Base-by-base conservation (phyloP, 2,329 filamentous ascomycete genomes). In the Aspergillus sp. region DNA sequence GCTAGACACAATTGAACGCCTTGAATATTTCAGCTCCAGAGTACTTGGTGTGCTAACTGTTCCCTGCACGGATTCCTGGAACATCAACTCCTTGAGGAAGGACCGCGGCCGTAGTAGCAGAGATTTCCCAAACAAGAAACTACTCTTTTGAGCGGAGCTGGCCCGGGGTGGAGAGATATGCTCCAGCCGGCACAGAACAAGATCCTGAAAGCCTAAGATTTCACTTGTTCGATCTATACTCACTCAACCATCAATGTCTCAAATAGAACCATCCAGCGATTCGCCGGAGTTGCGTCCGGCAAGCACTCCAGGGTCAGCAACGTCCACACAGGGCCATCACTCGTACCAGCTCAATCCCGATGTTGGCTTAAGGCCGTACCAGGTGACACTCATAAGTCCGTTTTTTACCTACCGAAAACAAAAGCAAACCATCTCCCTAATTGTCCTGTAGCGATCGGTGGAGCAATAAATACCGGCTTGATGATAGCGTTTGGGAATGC, bases 401-500 rank as follows among this genome's bases (percentile, higher is more conserved):
- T 63, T 27, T 45, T 14, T 27, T 31, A 31, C 9, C 40, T 44
- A 47, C 5, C 17, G 11, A 47, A 14, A 15, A 4, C n/a, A 50
- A 11, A 33, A 6, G 27, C 3, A 6, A 35, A 6, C 5, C 14
- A 17, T 15, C n/a, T 11, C 35, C n/a, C 48, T 59, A 27, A 47
- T 39, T 35, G 9, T 8, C 35, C 17, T n/a, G 14, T 12, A 72
- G 70, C 68, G 2, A 68, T 72, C 31, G 69, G 70, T 14, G 67
- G 66, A 5, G 68, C 70, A 0, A 70, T 72, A 52, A 68, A 69
- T 40, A 70, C 69, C 1, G 70, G 70, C 1, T 58, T 72, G 56
- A 69, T 70, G 65, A 64, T 72, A 25, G 68, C 64, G 17, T 69
- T 66, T 15, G 66, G 65, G 4, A 64, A 64, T 53, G 67, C 67